phyloP scores from a whole-genome alignment of 139 green algal species.

The Chlorella ohadii region DNA sequence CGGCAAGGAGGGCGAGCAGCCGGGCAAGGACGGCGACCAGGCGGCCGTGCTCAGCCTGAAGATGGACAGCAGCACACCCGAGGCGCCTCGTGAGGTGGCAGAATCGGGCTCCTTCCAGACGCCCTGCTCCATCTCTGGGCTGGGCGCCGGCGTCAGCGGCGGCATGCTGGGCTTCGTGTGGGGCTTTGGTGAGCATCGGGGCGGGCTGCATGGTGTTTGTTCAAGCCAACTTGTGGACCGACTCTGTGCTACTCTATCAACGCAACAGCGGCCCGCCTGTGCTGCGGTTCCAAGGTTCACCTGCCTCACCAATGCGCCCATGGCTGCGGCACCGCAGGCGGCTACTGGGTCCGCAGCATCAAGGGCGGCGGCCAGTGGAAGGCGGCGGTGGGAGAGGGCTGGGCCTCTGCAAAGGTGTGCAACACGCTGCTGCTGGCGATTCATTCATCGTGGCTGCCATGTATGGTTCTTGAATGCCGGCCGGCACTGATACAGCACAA shows the following conservation, averaged over 20 bases:
- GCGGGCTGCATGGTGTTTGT: background rate
- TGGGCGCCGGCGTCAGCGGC: conserved; percentile 45
- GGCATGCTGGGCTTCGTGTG: conserved; percentile 70
- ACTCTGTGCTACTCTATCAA: too few relatives aligned
- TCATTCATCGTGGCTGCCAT: too few relatives aligned
- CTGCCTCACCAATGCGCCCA: too few relatives aligned
- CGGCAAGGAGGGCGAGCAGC: too few relatives aligned
- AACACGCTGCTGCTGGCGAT: background rate
- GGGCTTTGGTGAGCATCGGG: conserved; percentile 55
- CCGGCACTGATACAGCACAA: too few relatives aligned
- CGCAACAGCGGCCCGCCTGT: too few relatives aligned
- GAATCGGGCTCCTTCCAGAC: conserved; percentile 22
- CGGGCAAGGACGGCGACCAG: background rate
- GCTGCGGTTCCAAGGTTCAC: too few relatives aligned
- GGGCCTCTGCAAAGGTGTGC: conserved; percentile 53
- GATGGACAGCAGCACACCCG: conserved; percentile 21
- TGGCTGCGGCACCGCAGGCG: too few relatives aligned
- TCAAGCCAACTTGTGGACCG: too few relatives aligned
- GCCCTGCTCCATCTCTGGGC: conserved; percentile 57
- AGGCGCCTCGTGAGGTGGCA: background rate
- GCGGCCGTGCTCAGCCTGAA: conserved; percentile 22
- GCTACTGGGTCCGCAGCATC: conserved; percentile 47
- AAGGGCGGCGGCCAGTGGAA: conserved; percentile 35
- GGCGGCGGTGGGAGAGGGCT: conserved; percentile 49
- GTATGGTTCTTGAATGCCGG: too few relatives aligned